Base-by-base conservation (phyloP, 2,329 filamentous ascomycete genomes). In the Didymosphaeria variabile region DNA sequence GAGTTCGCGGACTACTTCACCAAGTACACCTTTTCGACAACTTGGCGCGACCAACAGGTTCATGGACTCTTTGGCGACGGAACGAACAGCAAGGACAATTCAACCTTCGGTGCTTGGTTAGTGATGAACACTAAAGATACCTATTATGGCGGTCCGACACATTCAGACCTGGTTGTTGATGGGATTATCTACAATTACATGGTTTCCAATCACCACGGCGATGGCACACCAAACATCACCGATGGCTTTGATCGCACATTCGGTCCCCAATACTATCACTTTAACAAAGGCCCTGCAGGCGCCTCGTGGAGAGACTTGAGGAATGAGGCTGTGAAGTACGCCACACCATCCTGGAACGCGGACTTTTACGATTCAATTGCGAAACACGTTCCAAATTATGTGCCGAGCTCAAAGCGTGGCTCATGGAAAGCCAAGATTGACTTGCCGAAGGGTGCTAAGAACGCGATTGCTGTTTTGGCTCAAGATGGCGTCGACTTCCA, bases 351-450 rank as follows among this genome's bases (percentile, higher is more conserved):
- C 89, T 73, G 81, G 87, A 4, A 76, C 90, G 12, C 45, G 15
- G 90, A 87, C 1, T 90, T 90, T 72, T 90, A 90, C 74, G 87
- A 90, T 68, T 82, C 83, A 1, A 89, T 90, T 55, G 85, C 87
- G 9, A 72, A 83, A 34, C 79, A 87, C 56, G 84, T 90, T 1
- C 82, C 86, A 1, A 87, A 87, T 60, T 88, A 88, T 64, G 81
- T 87, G 0, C 82, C 87, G 0, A 84, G 84, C 1, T 79, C 79
- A 10, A 74, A 79, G 10, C 81, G 88, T 23, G 84, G 84, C 15
- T 81, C 79, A 4, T 85, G 85, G 68, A 79, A 83, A 56, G 82
- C 83, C 4, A 80, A 80, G 1, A 77, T 88, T 19, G 71, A 80
- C 6, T 80, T 90, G 3, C 88, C 88, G 0, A 65, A 75, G 12